Conservation (phyloP, 2,329 filamentous ascomycete genomes). For the Alternaria burnsii region DNA sequence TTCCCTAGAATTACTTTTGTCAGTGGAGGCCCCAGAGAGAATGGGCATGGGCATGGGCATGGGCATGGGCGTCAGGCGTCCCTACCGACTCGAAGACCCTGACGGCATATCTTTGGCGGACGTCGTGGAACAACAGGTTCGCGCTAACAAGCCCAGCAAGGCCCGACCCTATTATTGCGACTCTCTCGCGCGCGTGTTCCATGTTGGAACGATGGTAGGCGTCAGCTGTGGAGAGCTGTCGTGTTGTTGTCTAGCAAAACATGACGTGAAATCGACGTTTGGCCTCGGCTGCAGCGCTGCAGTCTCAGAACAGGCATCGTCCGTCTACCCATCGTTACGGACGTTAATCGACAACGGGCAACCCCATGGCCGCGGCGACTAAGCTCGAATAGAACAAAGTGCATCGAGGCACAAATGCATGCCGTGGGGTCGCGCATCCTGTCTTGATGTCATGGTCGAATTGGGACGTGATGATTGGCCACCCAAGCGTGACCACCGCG, state of each 20-base stretch:
- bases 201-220: constrained; percentile 3
- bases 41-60: neutral
- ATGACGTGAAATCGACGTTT: constrained; percentile 1
- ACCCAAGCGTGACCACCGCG: neutral
- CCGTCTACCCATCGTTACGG: neutral
- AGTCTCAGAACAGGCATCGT: constrained; percentile 2
- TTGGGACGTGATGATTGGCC: neutral
- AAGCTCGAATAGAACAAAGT: neutral
- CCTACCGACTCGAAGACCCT: constrained; percentile 58
- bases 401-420: neutral
- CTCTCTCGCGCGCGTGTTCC: constrained; percentile 26
- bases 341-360: neutral
- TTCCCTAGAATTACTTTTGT: constrained; percentile 45
- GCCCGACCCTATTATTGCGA: constrained; percentile 60
- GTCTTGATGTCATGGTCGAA: neutral
- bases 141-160: constrained; percentile 60
- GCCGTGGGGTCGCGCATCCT: neutral
- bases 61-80: neutral
- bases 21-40: neutral
- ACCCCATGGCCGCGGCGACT: neutral
- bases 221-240: neutral
- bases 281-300: constrained; percentile 2
- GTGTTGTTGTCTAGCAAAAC: neutral
- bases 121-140: constrained; percentile 56
- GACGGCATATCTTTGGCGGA: constrained; percentile 52